Conservation (phyloP, 78 protist genomes). For the Dictyostelium purpureum region DNA sequence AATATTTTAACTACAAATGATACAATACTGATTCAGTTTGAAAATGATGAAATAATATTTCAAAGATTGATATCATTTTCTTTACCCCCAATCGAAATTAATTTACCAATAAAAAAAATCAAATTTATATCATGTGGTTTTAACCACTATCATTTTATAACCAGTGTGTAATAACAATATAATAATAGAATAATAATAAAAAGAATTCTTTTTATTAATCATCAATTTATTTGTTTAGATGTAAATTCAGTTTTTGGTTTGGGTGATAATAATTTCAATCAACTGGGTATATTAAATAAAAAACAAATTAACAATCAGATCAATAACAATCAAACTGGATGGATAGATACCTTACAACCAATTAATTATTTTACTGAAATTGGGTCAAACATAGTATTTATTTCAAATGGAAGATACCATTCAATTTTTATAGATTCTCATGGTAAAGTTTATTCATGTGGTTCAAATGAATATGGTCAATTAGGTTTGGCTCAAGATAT, state of each 20-base stretch:
- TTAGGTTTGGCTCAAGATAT: not conserved
- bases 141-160: not conserved
- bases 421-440: not conserved
- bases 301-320: not conserved
- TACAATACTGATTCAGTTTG: not conserved
- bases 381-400: not conserved
- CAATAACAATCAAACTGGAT: not conserved
- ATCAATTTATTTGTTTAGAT: too few relatives aligned
- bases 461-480: conserved; percentile 20
- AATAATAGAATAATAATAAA: too few relatives aligned
- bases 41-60: not conserved
- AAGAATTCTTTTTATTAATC: too few relatives aligned
- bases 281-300: not conserved
- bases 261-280: conserved; percentile 24
- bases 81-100: not conserved
- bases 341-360: not conserved
- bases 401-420: not conserved
- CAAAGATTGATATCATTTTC: not conserved
- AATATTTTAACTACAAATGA: not conserved
- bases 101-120: not conserved
- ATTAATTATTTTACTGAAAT: not conserved
- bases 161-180: too few relatives aligned
- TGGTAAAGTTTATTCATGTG: not conserved
- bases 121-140: conserved; percentile 23
- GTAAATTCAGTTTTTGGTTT: not conserved